Conservation (phyloP, 2,329 filamentous ascomycete species). For the Cercospora janseana region DNA sequence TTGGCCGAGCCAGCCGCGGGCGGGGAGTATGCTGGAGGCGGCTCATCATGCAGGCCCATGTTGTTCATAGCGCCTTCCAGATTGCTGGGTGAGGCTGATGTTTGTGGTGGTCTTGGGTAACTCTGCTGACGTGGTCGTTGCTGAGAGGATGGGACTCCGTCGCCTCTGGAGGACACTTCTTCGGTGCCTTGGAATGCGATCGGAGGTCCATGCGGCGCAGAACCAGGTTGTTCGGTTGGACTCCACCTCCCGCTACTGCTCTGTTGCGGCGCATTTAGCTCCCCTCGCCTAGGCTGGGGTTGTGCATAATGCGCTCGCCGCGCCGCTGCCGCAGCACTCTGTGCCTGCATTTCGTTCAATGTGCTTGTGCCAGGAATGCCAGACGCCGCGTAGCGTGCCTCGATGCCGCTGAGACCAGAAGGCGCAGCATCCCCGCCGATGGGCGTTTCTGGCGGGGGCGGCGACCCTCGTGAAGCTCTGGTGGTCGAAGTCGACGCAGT, state of each 20-base stretch:
- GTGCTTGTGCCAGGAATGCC: slow-evolving; percentile 86
- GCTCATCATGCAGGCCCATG: slow-evolving; percentile 75
- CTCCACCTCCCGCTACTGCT: slow-evolving; percentile 75
- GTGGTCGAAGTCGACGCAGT: slow-evolving; percentile 93
- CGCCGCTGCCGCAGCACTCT: slow-evolving; percentile 79
- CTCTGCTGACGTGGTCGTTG: slow-evolving; percentile 21
- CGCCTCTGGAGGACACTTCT: slow-evolving; percentile 53
- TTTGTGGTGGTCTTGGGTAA: slow-evolving; percentile 44
- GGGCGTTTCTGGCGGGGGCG: slow-evolving; percentile 90
- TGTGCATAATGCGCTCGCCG: slow-evolving; percentile 71
- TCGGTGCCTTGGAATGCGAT: slow-evolving; percentile 86
- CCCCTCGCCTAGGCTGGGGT: slow-evolving; percentile 46
- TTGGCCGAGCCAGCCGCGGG: slow-evolving; percentile 44
- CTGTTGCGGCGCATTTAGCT: slow-evolving; percentile 36
- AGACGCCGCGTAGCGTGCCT: slow-evolving; percentile 85
- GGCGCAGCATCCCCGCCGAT: slow-evolving; percentile 43
- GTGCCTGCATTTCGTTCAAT: slow-evolving; percentile 68
- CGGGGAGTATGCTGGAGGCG: slow-evolving; percentile 86
- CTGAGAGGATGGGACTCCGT: slow-evolving; percentile 22
- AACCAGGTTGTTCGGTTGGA: slow-evolving; percentile 84
- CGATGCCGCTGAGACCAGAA: slow-evolving; percentile 65
- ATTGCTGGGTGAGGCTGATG: slow-evolving; percentile 40
- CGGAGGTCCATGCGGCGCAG: slow-evolving; percentile 82
- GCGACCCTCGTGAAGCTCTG: slow-evolving; percentile 84
- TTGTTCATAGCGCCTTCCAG: slow-evolving; percentile 83